Percentiles rank a stretch among this genome's conserved stretches.
Evolutionary conservation across 257 asterid genomes (phyloP).

Genomic region (Paraleonurus japonicus): DNA sequence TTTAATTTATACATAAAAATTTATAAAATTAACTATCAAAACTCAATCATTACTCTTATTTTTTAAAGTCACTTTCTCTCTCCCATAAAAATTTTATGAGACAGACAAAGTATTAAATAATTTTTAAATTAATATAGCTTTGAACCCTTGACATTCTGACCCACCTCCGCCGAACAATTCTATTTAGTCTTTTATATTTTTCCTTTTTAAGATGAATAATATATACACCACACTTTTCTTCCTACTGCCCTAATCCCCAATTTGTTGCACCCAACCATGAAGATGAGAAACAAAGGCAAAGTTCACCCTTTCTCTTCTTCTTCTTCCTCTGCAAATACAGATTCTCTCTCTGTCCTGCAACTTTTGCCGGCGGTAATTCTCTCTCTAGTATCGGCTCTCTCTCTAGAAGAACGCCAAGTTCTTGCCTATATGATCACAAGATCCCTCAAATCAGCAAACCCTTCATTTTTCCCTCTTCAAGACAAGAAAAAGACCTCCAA

Average conservation of each 20-base stretch:
- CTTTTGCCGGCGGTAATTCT: slow-evolving; percentile 67
- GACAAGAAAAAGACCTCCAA: slow-evolving; percentile 32
- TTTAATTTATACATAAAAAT: too few relatives aligned
- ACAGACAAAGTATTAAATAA: too few relatives aligned
- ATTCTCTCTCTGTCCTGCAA: slow-evolving; percentile 36
- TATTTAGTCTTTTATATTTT: not conserved
- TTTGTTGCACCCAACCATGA: slow-evolving; percentile 26
- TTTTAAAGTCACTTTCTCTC: too few relatives aligned
- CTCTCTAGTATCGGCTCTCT: slow-evolving; percentile 46
- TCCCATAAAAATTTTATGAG: too few relatives aligned
- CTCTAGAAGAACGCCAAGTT: slow-evolving; percentile 59
- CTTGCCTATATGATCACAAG: slow-evolving; percentile 68
- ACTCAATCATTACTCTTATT: too few relatives aligned
- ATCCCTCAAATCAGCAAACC: slow-evolving; percentile 56
- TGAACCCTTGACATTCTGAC: too few relatives aligned
- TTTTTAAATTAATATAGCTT: too few relatives aligned
- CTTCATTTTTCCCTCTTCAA: too few relatives aligned
- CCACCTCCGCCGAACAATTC: not conserved
- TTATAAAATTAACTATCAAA: too few relatives aligned
- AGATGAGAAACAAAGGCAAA: slow-evolving; percentile 75
- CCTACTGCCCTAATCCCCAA: not conserved
- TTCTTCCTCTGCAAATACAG: slow-evolving; percentile 25
- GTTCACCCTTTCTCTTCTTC: slow-evolving; percentile 65
- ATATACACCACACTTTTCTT: too few relatives aligned
- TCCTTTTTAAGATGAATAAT: not conserved